Evolutionary conservation across 2,329 filamentous ascomycete genomes (phyloP).

Genomic region (Monascus ruber): DNA sequence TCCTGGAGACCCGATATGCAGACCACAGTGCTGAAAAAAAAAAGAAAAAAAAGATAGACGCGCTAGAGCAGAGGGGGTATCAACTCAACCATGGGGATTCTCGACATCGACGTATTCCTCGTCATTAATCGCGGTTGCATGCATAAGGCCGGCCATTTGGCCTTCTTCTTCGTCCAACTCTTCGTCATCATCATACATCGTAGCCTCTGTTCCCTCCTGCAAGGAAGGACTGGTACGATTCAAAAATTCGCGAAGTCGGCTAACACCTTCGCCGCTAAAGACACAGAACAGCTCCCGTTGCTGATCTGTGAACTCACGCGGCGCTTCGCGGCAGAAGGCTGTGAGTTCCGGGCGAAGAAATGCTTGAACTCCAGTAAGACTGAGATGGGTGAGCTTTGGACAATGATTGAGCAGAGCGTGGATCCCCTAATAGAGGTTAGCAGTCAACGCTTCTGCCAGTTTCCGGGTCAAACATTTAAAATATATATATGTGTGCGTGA

Average conservation of each 20-base stretch:
- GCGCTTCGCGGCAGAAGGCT: conserved; percentile 74
- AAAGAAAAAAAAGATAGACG: conserved; percentile 8
- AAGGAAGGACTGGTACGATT: conserved; percentile 38
- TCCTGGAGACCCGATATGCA: not conserved
- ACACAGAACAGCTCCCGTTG: conserved; percentile 95
- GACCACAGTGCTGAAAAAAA: conserved; percentile 4
- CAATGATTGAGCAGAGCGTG: conserved; percentile 81
- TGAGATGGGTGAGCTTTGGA: conserved; percentile 83
- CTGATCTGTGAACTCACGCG: conserved; percentile 84
- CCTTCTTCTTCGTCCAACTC: conserved; percentile 33
- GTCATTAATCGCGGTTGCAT: conserved; percentile 31
- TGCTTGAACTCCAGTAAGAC: conserved; percentile 82
- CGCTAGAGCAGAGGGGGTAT: conserved; percentile 16
- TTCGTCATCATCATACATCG: conserved; percentile 35
- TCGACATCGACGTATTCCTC: conserved; percentile 30
- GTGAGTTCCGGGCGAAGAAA: conserved; percentile 81
- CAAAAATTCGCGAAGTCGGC: conserved; percentile 64
- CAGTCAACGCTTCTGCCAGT: conserved; percentile 1
- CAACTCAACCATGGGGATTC: conserved; percentile 22
- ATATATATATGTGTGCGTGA: not conserved
- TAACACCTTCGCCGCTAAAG: conserved; percentile 80
- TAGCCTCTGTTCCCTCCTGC: conserved; percentile 25
- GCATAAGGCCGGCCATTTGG: conserved; percentile 30
- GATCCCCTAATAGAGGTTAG: conserved; percentile 55
- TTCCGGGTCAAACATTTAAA: not conserved